Percentiles rank a stretch among this genome's conserved stretches.
Evolutionary conservation across 768 basidiomycete species (phyloP).

Genomic region (Tephrocybe sp.): DNA sequence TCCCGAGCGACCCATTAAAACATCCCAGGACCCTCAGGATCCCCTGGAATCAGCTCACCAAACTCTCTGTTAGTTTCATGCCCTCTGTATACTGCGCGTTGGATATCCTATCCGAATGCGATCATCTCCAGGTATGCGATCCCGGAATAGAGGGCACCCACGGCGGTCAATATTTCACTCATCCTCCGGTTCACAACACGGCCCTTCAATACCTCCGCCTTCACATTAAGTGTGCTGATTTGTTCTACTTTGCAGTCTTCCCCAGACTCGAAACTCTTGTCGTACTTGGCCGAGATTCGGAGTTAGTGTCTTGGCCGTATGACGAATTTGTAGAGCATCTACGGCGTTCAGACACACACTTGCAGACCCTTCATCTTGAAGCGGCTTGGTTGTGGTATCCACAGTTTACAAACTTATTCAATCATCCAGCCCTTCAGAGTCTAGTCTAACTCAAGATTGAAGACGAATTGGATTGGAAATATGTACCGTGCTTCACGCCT

Average conservation of each 20-base stretch:
- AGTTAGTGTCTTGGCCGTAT: conserved; percentile 33
- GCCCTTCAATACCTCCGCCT: conserved; percentile 27
- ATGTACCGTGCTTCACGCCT: conserved; percentile 32
- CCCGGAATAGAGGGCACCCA: conserved; percentile 29
- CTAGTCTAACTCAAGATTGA: conserved; percentile 31
- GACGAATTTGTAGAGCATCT: conserved; percentile 29
- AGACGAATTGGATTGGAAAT: conserved; percentile 33
- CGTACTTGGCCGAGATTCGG: conserved; percentile 28
- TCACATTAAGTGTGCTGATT: conserved; percentile 28
- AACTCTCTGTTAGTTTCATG: conserved; percentile 26
- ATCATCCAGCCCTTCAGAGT: conserved; percentile 24
- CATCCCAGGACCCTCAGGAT: conserved; percentile 22
- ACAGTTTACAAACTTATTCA: conserved; percentile 29
- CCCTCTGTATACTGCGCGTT: conserved; percentile 4
- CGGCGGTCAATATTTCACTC: no score
- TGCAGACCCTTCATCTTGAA: conserved; percentile 28
- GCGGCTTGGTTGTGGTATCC: conserved; percentile 31
- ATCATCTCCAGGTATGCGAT: conserved; percentile 14
- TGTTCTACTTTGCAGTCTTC: conserved; percentile 28
- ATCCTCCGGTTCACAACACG: conserved; percentile 17
- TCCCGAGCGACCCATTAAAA: conserved; percentile 25
- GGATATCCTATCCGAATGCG: not conserved
- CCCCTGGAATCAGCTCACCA: conserved; percentile 32
- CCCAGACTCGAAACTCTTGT: conserved; percentile 25
- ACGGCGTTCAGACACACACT: conserved; percentile 27